Conservation (phyloP, 345 rosid species). For the rapeseed (Brassica napus) region DNA sequence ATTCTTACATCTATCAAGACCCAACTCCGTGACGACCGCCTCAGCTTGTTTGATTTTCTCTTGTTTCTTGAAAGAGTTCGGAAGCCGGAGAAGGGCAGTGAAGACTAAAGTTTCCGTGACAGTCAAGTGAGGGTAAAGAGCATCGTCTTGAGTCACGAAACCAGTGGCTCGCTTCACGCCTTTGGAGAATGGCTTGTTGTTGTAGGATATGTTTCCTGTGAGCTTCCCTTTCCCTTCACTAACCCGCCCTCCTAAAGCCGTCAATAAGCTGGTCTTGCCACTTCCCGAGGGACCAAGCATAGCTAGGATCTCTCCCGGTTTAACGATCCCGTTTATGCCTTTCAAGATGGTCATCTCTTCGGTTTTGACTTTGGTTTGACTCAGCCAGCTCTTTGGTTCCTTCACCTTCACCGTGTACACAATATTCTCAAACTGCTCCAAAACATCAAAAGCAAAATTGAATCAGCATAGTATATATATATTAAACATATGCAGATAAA, state of each 20-base stretch:
- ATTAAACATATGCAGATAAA: neutral
- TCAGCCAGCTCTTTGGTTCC: slow-evolving; percentile 26
- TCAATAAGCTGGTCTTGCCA: slow-evolving; percentile 57
- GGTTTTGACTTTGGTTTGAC: slow-evolving; percentile 26
- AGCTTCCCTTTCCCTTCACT: slow-evolving; percentile 39
- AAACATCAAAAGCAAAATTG: slow-evolving; percentile 14
- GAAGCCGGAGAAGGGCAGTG: slow-evolving; percentile 78
- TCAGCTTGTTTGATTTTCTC: slow-evolving; percentile 79
- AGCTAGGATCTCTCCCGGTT: slow-evolving; percentile 60
- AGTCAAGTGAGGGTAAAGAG: slow-evolving; percentile 55
- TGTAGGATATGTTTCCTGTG: slow-evolving; percentile 50
- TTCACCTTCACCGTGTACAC: slow-evolving; percentile 46
- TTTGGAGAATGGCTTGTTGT: slow-evolving; percentile 47
- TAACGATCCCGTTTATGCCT: slow-evolving; percentile 49
- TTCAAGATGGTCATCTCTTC: slow-evolving; percentile 51
- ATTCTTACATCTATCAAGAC: slow-evolving; percentile 64
- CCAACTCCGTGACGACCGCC: slow-evolving; percentile 61
- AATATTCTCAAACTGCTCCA: slow-evolving; percentile 56
- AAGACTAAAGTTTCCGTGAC: slow-evolving; percentile 73
- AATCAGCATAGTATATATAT: neutral
- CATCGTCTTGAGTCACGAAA: slow-evolving; percentile 67
- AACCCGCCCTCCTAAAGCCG: slow-evolving; percentile 57
- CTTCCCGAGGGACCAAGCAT: slow-evolving; percentile 66
- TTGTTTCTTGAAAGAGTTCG: slow-evolving; percentile 50
- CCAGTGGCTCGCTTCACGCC: slow-evolving; percentile 49